Conservation (phyloP, 768 basidiomycete genomes). For the Pluteus cervinus region DNA sequence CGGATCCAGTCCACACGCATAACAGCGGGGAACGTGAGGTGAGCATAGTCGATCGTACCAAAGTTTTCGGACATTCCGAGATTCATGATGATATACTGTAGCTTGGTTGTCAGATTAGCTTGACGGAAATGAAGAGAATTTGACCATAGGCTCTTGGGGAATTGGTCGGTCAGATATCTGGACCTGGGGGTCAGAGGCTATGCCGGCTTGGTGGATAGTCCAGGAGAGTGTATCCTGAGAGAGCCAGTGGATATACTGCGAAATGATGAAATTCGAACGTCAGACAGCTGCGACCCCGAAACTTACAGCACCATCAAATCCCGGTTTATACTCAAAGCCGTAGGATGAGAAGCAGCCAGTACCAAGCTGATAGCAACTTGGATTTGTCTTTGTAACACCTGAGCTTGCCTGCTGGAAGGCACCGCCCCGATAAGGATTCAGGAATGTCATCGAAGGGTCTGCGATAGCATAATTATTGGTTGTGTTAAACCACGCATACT, state of each 20-base stretch:
- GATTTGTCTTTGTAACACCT: slow-evolving; percentile 60
- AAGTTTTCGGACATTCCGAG: slow-evolving; percentile 84
- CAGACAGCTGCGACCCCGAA: background rate
- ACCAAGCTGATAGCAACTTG: slow-evolving; percentile 58
- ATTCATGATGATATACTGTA: slow-evolving; percentile 78
- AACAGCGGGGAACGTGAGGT: slow-evolving; percentile 64
- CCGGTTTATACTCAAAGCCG: slow-evolving; percentile 79
- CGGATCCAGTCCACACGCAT: slow-evolving; percentile 87
- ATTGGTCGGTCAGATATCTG: slow-evolving; percentile 66
- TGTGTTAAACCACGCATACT: slow-evolving; percentile 66
- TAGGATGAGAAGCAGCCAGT: slow-evolving; percentile 59
- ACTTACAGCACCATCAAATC: slow-evolving; percentile 50
- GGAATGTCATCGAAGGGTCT: slow-evolving; percentile 39
- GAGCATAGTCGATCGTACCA: slow-evolving; percentile 57
- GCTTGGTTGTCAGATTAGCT: slow-evolving; percentile 3
- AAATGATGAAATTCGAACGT: slow-evolving; percentile 1
- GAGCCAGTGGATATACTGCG: slow-evolving; percentile 78
- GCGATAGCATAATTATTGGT: slow-evolving; percentile 51
- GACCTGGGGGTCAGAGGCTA: slow-evolving; percentile 47
- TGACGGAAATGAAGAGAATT: slow-evolving; percentile 6
- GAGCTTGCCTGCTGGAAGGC: slow-evolving; percentile 83
- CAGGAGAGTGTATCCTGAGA: slow-evolving; percentile 55
- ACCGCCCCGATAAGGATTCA: slow-evolving; percentile 72
- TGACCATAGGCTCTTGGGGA: slow-evolving; percentile 80
- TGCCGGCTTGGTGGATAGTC: slow-evolving; percentile 60